phyloP scores from a whole-genome alignment of 2,329 filamentous ascomycete species.

The Colletotrichum cuscutae region DNA sequence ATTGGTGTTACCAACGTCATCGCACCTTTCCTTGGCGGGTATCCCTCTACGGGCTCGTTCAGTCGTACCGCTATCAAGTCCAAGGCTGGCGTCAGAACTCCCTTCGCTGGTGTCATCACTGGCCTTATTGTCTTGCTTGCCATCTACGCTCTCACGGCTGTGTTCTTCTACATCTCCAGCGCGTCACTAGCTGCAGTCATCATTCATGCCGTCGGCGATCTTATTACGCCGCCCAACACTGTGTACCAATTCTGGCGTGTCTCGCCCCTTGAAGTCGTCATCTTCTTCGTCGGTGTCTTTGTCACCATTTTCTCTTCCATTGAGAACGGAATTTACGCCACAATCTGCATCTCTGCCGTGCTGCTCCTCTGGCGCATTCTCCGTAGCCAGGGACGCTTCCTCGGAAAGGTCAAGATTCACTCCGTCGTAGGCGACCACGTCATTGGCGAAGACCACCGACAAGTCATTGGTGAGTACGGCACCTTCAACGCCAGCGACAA shows the following conservation, averaged over 20 bases:
- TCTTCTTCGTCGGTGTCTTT: conserved; percentile 93
- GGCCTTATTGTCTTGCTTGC: conserved; percentile 87
- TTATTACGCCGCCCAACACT: conserved; percentile 90
- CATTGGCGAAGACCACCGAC: conserved; percentile 67
- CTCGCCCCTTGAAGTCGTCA: conserved; percentile 87
- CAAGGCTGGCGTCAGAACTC: conserved; percentile 93
- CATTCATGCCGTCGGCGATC: conserved; percentile 92
- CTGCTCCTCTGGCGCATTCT: conserved; percentile 86
- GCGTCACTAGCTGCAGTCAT: conserved; percentile 87
- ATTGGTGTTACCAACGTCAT: conserved; percentile 92
- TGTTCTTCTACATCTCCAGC: conserved; percentile 94
- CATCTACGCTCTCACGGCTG: conserved; percentile 85
- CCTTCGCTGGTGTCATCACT: conserved; percentile 89
- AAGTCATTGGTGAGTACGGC: conserved; percentile 63
- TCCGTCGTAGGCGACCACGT: conserved; percentile 83
- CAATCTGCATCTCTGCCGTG: conserved; percentile 79
- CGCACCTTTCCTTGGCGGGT: conserved; percentile 90
- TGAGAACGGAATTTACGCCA: conserved; percentile 92
- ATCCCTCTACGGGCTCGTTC: conserved; percentile 94
- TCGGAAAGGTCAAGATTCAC: conserved; percentile 85
- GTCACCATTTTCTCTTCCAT: conserved; percentile 90
- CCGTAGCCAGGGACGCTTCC: conserved; percentile 83
- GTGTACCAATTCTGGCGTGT: conserved; percentile 97
- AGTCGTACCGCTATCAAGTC: conserved; percentile 97
- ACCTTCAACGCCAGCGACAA: conserved; percentile 59